Conservation (phyloP, 805 yeast genomes). For the Metschnikowia sp. region DNA sequence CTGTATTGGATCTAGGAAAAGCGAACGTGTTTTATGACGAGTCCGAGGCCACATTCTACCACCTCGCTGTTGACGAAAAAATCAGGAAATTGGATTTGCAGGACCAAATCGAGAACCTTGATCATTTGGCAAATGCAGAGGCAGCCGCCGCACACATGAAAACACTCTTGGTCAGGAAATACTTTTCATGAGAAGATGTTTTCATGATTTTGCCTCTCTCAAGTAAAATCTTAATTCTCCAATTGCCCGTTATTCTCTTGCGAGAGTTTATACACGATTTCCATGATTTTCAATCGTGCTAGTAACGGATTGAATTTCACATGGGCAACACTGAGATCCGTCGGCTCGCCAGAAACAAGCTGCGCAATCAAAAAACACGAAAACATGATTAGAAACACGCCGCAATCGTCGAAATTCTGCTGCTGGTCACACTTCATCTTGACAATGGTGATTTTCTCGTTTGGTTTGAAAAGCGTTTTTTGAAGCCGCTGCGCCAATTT, state of each 20-base stretch:
- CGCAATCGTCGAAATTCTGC: slow-evolving; percentile 65
- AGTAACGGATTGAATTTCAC: slow-evolving; percentile 46
- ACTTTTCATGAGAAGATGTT: slow-evolving; percentile 13
- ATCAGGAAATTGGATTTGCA: slow-evolving; percentile 15
- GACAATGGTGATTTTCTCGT: slow-evolving; percentile 24
- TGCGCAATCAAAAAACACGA: slow-evolving; percentile 30
- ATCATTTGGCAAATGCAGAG: slow-evolving; percentile 21
- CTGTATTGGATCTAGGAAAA: slow-evolving; percentile 28
- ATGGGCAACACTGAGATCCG: slow-evolving; percentile 38
- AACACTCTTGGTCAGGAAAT: slow-evolving; percentile 25
- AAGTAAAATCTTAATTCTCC: background rate
- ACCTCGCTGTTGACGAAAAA: slow-evolving; percentile 12
- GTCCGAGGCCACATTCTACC: slow-evolving; percentile 24
- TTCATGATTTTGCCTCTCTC: background rate
- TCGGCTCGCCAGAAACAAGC: slow-evolving; percentile 24
- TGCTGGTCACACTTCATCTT: slow-evolving; percentile 53
- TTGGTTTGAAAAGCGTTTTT: slow-evolving; percentile 21
- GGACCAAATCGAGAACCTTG: slow-evolving; percentile 13
- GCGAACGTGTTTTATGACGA: slow-evolving; percentile 26
- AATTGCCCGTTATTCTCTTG: background rate
- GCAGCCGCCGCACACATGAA: slow-evolving; percentile 27
- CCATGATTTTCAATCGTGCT: slow-evolving; percentile 14
- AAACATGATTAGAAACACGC: slow-evolving; percentile 43
- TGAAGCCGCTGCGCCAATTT: slow-evolving; percentile 23
- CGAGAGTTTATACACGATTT: slow-evolving; percentile 7